phyloP scores from a whole-genome alignment of 2,329 filamentous ascomycete species.

The Chaetomiaceae sp. region DNA sequence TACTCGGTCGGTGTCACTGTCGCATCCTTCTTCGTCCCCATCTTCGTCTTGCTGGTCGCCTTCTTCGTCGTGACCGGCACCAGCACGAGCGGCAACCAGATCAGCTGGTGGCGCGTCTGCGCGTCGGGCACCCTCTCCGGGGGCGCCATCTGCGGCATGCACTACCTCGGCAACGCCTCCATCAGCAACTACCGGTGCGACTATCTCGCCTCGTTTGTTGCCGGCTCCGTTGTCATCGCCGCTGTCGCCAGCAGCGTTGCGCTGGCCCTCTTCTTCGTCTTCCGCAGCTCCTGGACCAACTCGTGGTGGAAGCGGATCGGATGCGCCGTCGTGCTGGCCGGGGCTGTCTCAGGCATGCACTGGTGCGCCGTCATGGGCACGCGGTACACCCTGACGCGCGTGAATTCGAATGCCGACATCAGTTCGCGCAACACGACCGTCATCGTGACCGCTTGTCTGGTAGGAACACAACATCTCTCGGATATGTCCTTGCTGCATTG shows the following conservation, averaged over 20 bases:
- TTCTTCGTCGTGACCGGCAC: conserved; percentile 63
- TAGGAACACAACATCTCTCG: too few species aligned
- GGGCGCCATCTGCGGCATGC: conserved; percentile 74
- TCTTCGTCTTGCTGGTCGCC: conserved; percentile 65
- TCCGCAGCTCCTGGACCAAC: conserved; percentile 69
- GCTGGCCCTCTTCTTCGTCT: conserved; percentile 70
- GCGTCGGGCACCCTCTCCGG: conserved; percentile 65
- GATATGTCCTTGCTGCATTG: neutral
- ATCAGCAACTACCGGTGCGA: conserved; percentile 68
- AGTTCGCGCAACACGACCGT: conserved; percentile 59
- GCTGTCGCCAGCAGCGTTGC: conserved; percentile 64
- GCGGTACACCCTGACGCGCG: conserved; percentile 51
- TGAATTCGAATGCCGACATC: conserved; percentile 35
- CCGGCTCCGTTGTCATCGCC: conserved; percentile 66
- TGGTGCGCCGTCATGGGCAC: conserved; percentile 74
- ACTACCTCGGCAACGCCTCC: conserved; percentile 79
- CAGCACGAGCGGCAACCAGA: conserved; percentile 32
- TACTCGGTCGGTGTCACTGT: conserved; percentile 69
- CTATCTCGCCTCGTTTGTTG: conserved; percentile 54
- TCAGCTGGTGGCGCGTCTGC: conserved; percentile 53
- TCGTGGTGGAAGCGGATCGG: conserved; percentile 68
- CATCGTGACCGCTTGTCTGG: conserved; percentile 66
- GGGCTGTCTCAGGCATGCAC: conserved; percentile 80
- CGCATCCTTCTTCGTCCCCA: conserved; percentile 73
- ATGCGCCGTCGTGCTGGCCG: conserved; percentile 62